These are phyloP conservation scores for Eucalyptus victrix DNA, from an alignment of 345 rosid genomes.

Conservation along the genomic window DNA sequence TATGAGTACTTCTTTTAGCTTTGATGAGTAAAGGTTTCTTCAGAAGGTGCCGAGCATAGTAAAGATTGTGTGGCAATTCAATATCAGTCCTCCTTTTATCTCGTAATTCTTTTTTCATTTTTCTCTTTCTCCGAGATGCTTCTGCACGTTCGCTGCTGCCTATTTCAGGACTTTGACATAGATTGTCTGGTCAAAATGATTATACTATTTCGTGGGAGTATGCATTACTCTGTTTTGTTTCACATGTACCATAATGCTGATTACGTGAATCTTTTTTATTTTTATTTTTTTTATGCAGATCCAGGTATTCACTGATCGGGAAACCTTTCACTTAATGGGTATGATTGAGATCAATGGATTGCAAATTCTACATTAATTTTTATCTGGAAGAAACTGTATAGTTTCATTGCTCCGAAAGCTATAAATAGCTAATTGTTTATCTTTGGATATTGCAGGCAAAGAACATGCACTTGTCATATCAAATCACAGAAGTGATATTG, in stretches of 20 bases:
- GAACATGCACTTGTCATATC: conserved; percentile 78
- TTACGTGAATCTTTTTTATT: background rate
- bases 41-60: background rate
- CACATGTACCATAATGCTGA: background rate
- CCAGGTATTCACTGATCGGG: conserved; percentile 58
- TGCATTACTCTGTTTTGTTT: background rate
- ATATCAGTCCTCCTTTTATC: background rate
- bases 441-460: conserved; percentile 38
- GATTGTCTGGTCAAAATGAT: background rate
- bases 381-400: background rate
- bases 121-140: background rate
- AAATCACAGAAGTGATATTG: conserved; percentile 91
- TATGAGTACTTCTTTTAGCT: background rate
- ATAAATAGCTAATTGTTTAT: background rate
- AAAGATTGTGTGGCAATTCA: background rate
- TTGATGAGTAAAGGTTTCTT: background rate
- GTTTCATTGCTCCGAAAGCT: background rate
- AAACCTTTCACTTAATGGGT: conserved; percentile 74
- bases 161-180: background rate
- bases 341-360: background rate
- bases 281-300: conserved; percentile 30
- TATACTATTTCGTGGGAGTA: background rate
- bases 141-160: background rate
- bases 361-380: background rate
- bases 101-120: background rate